phyloP scores from a whole-genome alignment of 768 basidiomycete species.

The Leccinum barrowsii region DNA sequence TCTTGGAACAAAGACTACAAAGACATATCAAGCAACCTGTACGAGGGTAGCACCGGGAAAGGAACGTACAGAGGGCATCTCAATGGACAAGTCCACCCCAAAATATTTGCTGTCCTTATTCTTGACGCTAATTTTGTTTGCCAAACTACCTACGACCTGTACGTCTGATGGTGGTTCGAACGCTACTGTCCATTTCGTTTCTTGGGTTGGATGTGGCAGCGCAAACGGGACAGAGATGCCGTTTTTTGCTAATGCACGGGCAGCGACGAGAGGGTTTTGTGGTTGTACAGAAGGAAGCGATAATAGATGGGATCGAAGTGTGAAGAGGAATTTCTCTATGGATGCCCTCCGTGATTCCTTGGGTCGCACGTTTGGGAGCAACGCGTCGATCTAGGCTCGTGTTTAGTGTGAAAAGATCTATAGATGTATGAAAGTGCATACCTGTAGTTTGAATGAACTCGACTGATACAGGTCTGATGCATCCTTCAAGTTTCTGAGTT shows the following conservation, averaged over 20 bases:
- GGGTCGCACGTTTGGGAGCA: conserved; percentile 73
- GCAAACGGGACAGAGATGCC: conserved; percentile 67
- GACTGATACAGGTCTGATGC: conserved; percentile 73
- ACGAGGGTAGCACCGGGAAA: not conserved
- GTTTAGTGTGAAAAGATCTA: conserved; percentile 7
- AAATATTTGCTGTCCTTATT: conserved; percentile 61
- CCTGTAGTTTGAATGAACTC: conserved; percentile 82
- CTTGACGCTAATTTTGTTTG: conserved; percentile 71
- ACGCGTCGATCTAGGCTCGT: conserved; percentile 62
- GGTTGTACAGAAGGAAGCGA: conserved; percentile 54
- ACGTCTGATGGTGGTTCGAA: conserved; percentile 79
- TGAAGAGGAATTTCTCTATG: conserved; percentile 65
- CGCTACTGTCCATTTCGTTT: conserved; percentile 85
- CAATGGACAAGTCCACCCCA: conserved; percentile 75
- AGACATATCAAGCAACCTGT: not conserved
- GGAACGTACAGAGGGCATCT: conserved; percentile 77
- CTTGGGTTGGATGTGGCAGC: conserved; percentile 65
- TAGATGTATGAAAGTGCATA: conserved; percentile 25
- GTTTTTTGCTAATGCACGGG: conserved; percentile 49
- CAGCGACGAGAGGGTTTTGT: conserved; percentile 64
- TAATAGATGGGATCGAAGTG: conserved; percentile 63
- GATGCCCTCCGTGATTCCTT: conserved; percentile 49
- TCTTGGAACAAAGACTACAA: conserved; percentile 80
- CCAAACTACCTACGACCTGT: conserved; percentile 83
- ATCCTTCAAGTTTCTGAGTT: conserved; percentile 69